Evolutionary conservation across 2,329 filamentous ascomycete genomes (phyloP).

Genomic region (Tolypocladium guangdongense): DNA sequence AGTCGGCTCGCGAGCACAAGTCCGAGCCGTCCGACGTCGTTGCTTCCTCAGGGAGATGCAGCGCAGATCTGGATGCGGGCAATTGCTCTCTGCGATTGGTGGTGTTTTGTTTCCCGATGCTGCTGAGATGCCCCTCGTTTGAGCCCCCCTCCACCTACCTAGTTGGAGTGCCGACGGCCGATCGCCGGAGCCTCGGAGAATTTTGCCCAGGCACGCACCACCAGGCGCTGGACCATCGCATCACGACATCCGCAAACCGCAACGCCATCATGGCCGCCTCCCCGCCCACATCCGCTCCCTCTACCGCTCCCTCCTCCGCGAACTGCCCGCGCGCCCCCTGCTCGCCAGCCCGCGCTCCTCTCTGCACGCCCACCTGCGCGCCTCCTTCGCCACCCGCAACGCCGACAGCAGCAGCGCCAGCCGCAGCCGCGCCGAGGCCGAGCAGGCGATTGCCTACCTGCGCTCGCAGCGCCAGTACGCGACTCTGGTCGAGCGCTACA

Average conservation of each 20-base stretch:
- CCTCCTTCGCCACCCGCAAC: constrained; percentile 16
- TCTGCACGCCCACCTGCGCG: constrained; percentile 19
- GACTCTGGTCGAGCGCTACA: constrained; percentile 79
- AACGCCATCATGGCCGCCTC: constrained; percentile 20
- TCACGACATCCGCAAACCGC: neutral
- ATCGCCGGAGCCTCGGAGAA: neutral
- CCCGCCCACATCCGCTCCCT: constrained; percentile 54
- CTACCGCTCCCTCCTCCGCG: constrained; percentile 81
- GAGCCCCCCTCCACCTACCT: neutral
- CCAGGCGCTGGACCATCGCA: neutral
- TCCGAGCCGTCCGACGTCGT: neutral
- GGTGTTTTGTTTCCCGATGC: neutral
- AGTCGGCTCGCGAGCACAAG: neutral
- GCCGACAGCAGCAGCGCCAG: constrained; percentile 9
- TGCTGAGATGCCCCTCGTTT: neutral
- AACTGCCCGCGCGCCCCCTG: constrained; percentile 64
- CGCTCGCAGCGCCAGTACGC: constrained; percentile 78
- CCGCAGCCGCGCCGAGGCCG: constrained; percentile 31
- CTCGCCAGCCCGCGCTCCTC: constrained; percentile 48
- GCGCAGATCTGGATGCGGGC: neutral
- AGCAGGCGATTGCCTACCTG: constrained; percentile 72
- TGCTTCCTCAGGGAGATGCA: neutral
- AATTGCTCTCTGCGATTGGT: neutral
- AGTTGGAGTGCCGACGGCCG: neutral
- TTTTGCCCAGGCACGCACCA: neutral